Conservation (phyloP, 73 alveolate genomes). For the Symbiodinium pilosum region DNA sequence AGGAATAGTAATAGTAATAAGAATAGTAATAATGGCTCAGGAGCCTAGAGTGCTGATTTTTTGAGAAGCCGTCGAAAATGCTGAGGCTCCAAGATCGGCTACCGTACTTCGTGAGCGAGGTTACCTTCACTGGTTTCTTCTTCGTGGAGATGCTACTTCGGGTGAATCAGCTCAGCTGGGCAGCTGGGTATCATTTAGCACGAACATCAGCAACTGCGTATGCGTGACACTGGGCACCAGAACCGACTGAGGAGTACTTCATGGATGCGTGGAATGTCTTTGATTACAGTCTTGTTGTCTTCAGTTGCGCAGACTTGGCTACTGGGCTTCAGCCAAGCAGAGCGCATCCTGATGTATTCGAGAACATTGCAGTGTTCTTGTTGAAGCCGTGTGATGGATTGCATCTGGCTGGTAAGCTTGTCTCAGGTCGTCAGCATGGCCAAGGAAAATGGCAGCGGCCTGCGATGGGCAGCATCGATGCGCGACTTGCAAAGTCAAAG, state of each 20-base stretch:
- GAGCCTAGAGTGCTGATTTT: background rate
- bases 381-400: too few species aligned
- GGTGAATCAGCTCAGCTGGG: conserved; percentile 75
- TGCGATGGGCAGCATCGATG: conserved; percentile 83
- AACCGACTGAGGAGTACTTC: conserved; percentile 33
- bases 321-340: too few species aligned
- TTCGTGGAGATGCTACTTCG: conserved; percentile 62
- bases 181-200: background rate
- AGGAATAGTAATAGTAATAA: too few species aligned
- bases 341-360: too few species aligned
- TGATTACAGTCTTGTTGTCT: conserved; percentile 71
- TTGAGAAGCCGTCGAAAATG: background rate
- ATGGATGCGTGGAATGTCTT: conserved; percentile 90
- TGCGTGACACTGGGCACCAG: background rate
- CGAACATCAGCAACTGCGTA: background rate
- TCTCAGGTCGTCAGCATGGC: conserved; percentile 71
- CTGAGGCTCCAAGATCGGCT: conserved; percentile 55
- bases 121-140: conserved; percentile 47
- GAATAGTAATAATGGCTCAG: background rate
- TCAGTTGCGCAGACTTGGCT: conserved; percentile 52
- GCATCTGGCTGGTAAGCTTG: too few species aligned
- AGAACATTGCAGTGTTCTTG: too few species aligned
- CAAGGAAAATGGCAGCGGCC: conserved; percentile 65
- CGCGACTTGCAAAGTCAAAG: too few species aligned
- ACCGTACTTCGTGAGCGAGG: conserved; percentile 50